A percentile compares a stretch with the other conserved stretches of the same genome.
Conservation (phyloP, 2,329 filamentous ascomycete genomes). For the Beauveria sp. region DNA sequence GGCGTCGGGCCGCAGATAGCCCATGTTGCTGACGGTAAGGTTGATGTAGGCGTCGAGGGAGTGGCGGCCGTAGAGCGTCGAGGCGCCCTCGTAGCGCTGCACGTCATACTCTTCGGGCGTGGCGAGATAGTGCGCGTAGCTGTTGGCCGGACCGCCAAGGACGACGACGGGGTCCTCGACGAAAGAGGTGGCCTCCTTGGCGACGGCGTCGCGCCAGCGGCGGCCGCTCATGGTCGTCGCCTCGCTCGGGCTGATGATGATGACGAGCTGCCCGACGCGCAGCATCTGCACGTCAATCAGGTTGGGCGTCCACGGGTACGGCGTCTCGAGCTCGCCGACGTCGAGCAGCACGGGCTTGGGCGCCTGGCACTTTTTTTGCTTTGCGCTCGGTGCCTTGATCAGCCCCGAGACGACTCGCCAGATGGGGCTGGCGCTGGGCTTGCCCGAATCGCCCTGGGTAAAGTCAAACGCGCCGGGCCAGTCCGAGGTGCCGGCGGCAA, state of each 20-base stretch:
- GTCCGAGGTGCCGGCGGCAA: slow-evolving; percentile 87
- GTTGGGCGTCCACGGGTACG: slow-evolving; percentile 86
- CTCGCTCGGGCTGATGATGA: slow-evolving; percentile 80
- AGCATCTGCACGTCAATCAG: slow-evolving; percentile 83
- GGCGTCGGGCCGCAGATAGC: slow-evolving; percentile 31
- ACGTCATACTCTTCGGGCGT: slow-evolving; percentile 75
- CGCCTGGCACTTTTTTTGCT: slow-evolving; percentile 68
- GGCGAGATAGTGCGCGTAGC: slow-evolving; percentile 75
- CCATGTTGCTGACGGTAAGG: slow-evolving; percentile 58
- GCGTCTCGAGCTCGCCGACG: slow-evolving; percentile 68
- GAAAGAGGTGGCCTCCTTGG: slow-evolving; percentile 39
- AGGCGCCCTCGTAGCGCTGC: slow-evolving; percentile 92
- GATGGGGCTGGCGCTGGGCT: slow-evolving; percentile 63
- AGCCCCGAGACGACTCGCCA: slow-evolving; percentile 71
- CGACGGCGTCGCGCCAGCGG: slow-evolving; percentile 71
- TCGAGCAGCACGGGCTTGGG: slow-evolving; percentile 83
- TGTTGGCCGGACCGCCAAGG: slow-evolving; percentile 82
- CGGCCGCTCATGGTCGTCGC: slow-evolving; percentile 88
- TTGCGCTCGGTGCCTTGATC: slow-evolving; percentile 60
- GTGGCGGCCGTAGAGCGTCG: slow-evolving; percentile 77
- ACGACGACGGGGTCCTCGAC: slow-evolving; percentile 63
- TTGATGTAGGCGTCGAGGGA: slow-evolving; percentile 85
- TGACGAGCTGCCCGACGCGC: slow-evolving; percentile 74
- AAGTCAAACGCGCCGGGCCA: slow-evolving; percentile 91
- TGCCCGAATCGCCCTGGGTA: slow-evolving; percentile 71